Evolutionary conservation across 345 rosid species (phyloP), one percentile per base, ranked within the genome.

Genomic region (Aurinia saxatilis): DNA sequence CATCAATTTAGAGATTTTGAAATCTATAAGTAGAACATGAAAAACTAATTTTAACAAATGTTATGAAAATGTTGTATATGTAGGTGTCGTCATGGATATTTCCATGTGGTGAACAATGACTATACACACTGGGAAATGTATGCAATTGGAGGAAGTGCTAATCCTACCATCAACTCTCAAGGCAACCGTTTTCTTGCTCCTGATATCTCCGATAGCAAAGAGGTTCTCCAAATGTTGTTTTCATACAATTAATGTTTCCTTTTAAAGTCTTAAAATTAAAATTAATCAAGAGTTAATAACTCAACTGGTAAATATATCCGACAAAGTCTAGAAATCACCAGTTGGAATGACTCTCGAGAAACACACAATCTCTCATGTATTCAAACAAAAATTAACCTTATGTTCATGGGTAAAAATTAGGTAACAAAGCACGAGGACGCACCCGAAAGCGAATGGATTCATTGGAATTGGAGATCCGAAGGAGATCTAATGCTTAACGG

Each of bases 81-180:
- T 6, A 88, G 96, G 61, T 88, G 92, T 54, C 72, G 96, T 65
- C 85, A 65, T 71, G 96, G 96, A 60, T 88, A 88, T 44, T 88
- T 88, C 75, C 96, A 88, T 69, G 96, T 85, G 81, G 96, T 88
- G 74, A 85, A 88, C 84, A 88, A 88, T 67, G 90, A 88, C 81
- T 88, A 88, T 50, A 83, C 86, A 38, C 96, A 88, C 58, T 88
- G 96, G 96, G 86, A 88, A 70, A 88, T 85, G 92, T 85, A 88
- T 60, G 96, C 96, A 10, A 82, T 88, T 65, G 96, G 96, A 67
- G 92, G 92, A 12, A 88, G 96, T 68, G 92, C 92, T 18, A 29
- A 40, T 50, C 96, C 96, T 2, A 88, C 96, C 58, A 88, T 88
- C 65, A 88, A 88, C 70, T 85, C 92, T 72, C 96, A 88, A 77